Conservation (phyloP, 768 basidiomycete genomes). For the Phanerodontia chrysosporium region DNA sequence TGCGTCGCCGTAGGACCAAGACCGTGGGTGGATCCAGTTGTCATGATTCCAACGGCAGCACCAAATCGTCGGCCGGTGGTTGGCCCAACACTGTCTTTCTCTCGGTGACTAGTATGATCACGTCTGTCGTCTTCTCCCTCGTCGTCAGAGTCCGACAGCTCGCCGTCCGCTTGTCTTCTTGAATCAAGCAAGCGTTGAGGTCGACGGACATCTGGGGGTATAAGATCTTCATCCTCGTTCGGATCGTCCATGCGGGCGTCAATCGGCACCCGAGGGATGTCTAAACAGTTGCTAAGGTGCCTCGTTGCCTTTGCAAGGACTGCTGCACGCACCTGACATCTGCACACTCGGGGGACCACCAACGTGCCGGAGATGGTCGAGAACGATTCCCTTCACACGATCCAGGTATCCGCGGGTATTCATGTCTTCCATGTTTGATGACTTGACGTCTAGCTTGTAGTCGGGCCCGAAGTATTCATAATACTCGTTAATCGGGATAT, state of each 20-base stretch:
- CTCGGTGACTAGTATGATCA: conserved; percentile 57
- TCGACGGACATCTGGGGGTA: conserved; percentile 71
- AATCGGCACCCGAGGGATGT: conserved; percentile 78
- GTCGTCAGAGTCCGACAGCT: conserved; percentile 96
- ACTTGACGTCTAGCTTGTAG: conserved; percentile 90
- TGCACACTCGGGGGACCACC: conserved; percentile 92
- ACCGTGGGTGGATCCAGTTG: conserved; percentile 61
- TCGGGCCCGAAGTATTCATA: conserved; percentile 99
- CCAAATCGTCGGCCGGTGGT: conserved; percentile 45
- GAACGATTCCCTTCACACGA: conserved; percentile 85
- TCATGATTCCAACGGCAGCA: conserved; percentile 68
- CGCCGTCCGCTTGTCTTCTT: conserved; percentile 77
- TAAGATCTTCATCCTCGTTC: conserved; percentile 79
- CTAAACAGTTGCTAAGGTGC: conserved; percentile 34
- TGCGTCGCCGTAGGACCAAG: conserved; percentile 71
- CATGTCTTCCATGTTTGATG: conserved; percentile 93
- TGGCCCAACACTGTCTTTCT: conserved; percentile 42
- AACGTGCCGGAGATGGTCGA: conserved; percentile 84
- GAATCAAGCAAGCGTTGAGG: conserved; percentile 77
- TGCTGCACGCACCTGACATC: conserved; percentile 61
- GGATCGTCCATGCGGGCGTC: conserved; percentile 82
- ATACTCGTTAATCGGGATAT: conserved; percentile 98
- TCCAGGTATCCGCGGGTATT: conserved; percentile 92
- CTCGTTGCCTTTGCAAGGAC: background rate
- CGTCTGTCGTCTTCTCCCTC: conserved; percentile 88